Percentiles rank a stretch among this genome's conserved stretches.
phyloP scores from a whole-genome alignment of 305 asterid genomes.

The Rubia occidens region DNA sequence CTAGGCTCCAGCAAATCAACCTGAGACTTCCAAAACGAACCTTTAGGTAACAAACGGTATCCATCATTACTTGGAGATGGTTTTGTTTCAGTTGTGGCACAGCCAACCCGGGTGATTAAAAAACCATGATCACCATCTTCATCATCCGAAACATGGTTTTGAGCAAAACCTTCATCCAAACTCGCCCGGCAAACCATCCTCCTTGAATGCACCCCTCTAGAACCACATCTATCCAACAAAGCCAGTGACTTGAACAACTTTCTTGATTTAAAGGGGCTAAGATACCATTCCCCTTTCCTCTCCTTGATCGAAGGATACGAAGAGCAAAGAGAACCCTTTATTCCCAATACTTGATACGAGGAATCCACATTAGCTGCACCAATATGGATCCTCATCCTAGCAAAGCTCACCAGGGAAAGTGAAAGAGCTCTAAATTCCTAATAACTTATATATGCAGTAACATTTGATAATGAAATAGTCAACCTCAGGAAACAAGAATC shows the following conservation, averaged over 20 bases:
- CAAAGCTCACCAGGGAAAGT: conserved; percentile 23
- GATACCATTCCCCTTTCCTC: conserved; percentile 15
- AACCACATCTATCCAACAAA: conserved; percentile 16
- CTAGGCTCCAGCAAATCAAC: conserved; percentile 61
- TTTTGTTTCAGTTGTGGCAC: conserved; percentile 15
- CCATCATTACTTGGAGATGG: conserved; percentile 12
- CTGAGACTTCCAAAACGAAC: conserved; percentile 32
- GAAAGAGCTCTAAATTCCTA: background rate
- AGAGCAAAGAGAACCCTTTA: conserved; percentile 17
- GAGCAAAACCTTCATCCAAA: conserved; percentile 27
- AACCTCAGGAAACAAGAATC: conserved; percentile 23
- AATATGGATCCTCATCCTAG: conserved; percentile 36
- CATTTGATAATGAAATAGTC: conserved; percentile 24
- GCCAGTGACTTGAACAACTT: conserved; percentile 26
- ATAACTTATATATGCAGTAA: background rate
- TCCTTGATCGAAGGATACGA: conserved; percentile 20
- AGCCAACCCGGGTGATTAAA: conserved; percentile 9
- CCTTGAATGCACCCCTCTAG: conserved; percentile 19
- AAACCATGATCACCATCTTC: conserved; percentile 16
- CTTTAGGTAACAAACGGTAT: conserved; percentile 6
- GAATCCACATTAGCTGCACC: conserved; percentile 29
- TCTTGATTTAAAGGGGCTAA: conserved; percentile 25
- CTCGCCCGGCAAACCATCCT: conserved; percentile 37
- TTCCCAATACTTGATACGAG: conserved; percentile 26
- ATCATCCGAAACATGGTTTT: conserved; percentile 15